A percentile compares a stretch with the other conserved stretches of the same genome.
Evolutionary conservation across 2,329 filamentous ascomycete species (phyloP).

Genomic region (Beauveria medogensis): DNA sequence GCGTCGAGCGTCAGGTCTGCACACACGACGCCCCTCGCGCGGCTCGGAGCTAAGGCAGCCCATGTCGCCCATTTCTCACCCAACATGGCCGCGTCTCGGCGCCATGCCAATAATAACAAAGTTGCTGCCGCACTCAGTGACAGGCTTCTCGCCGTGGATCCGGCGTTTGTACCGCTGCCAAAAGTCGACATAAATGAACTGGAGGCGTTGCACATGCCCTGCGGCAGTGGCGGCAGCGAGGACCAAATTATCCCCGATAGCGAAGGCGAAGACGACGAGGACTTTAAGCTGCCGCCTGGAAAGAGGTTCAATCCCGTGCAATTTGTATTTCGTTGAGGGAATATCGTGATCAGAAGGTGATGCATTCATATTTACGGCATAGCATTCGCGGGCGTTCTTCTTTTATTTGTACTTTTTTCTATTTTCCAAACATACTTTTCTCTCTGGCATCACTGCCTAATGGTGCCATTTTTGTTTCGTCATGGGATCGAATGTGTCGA

Average conservation of each 20-base stretch:
- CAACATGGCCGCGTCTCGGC: neutral
- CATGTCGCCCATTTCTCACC: neutral
- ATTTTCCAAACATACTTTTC: neutral
- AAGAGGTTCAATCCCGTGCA: constrained; percentile 39
- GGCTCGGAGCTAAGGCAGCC: constrained; percentile 39
- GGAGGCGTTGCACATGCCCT: constrained; percentile 38
- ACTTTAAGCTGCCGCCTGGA: constrained; percentile 16
- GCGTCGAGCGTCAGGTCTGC: constrained; percentile 36
- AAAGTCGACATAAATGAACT: constrained; percentile 46
- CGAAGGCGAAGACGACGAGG: constrained; percentile 35
- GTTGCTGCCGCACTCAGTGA: constrained; percentile 18
- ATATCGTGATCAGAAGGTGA: neutral
- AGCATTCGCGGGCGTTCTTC: neutral
- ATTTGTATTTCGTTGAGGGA: constrained; percentile 31
- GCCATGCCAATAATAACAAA: constrained; percentile 1
- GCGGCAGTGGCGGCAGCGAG: constrained; percentile 39
- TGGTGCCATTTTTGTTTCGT: neutral
- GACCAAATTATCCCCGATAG: constrained; percentile 48
- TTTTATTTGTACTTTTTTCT: neutral
- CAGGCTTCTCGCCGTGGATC: constrained; percentile 37
- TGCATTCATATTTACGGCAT: neutral
- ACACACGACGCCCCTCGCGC: constrained; percentile 44
- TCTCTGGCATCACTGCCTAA: neutral
- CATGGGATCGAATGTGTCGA: too few species aligned
- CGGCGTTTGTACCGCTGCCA: constrained; percentile 47